Evolutionary conservation across 1,284 basidiomycete genomes (phyloP).

Genomic region (Cryptococcus jaspeensis): DNA sequence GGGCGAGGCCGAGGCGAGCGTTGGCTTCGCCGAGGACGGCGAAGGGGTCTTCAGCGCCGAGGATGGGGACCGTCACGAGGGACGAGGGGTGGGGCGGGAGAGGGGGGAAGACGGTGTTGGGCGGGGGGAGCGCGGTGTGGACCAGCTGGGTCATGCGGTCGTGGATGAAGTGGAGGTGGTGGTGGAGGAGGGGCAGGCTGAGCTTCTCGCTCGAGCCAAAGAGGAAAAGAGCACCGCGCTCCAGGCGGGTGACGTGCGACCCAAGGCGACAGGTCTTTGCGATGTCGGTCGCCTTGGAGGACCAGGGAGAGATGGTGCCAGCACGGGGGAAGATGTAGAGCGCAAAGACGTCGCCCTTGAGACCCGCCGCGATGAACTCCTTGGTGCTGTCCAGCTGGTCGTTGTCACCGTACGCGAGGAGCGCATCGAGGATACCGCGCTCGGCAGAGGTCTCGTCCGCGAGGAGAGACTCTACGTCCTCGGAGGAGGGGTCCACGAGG

Average conservation of each 20-base stretch:
- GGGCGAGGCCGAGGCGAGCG: slow-evolving; percentile 80
- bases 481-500: slow-evolving; percentile 67
- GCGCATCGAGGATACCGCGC: slow-evolving; percentile 63
- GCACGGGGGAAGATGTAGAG: slow-evolving; percentile 75
- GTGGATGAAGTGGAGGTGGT: slow-evolving; percentile 70
- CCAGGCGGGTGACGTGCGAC: slow-evolving; percentile 70
- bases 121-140: slow-evolving; percentile 60
- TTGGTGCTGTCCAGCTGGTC: slow-evolving; percentile 44
- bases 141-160: slow-evolving; percentile 95
- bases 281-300: slow-evolving; percentile 96
- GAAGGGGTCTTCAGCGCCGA: slow-evolving; percentile 56
- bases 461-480: slow-evolving; percentile 58
- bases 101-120: slow-evolving; percentile 68
- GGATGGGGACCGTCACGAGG: slow-evolving; percentile 65
- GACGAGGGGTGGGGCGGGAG: slow-evolving; percentile 60
- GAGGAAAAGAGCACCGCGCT: slow-evolving; percentile 76
- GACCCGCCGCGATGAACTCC: slow-evolving; percentile 31
- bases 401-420: slow-evolving; percentile 88
- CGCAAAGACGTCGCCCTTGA: slow-evolving; percentile 45
- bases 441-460: slow-evolving; percentile 54
- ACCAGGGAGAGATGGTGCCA: slow-evolving; percentile 89
- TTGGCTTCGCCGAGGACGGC: slow-evolving; percentile 73
- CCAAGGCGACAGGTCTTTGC: slow-evolving; percentile 79
- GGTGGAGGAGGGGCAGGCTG: slow-evolving; percentile 47
- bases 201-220: slow-evolving; percentile 58